Base-by-base conservation (phyloP, 129 eudicot species). In the Rutidosis leptorrhynchoides region DNA sequence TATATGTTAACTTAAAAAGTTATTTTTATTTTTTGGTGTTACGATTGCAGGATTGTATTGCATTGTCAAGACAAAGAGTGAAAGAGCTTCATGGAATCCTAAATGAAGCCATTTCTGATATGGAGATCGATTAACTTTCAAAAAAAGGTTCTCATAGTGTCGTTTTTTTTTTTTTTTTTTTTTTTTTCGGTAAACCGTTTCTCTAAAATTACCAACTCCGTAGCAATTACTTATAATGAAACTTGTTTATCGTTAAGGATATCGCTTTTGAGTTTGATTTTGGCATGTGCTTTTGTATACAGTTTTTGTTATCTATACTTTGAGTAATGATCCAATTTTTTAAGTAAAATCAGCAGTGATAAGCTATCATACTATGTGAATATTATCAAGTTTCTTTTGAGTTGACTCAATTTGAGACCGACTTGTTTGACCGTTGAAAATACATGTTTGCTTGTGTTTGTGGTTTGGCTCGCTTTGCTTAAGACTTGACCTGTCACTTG, bases 31-130 rank as follows among this genome's bases (percentile, higher is more conserved):
- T 24, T n/a, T 23, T 24, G 40, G 2, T 12, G 26, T 42, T 74
- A 30, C 43, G 67, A 45, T 27, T 84, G 87, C 98, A 93, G 96
- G 95, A 88, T 65, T 88, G 96, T 70, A 49, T 88, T 43, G 85
- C 80, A 48, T 57, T 88, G 77, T 75, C 98, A 33, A 88, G 87
- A 76, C 89, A 88, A 59, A 86, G 98, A 74, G 81, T 82, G 70
- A 78, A 78, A 66, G 98, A 93, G 73, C 86, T 93, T 67, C 83
- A 80, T 67, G 71, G 51, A 54, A 82, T 88, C 77, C 67, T 93
- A 78, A 75, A 81, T 22, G 89, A 88, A 66, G 89, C 95, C 54
- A 57, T 88, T 68, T 82, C 89, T 68, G 96, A 83, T 71, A 88
- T 88, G 95, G 95, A 88, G 77, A 78, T 85, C 49, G 95, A 88